These are phyloP conservation scores for Pseudocercospora cruenta DNA, from an alignment of 2,329 filamentous ascomycete genomes.

Conservation along the genomic window DNA sequence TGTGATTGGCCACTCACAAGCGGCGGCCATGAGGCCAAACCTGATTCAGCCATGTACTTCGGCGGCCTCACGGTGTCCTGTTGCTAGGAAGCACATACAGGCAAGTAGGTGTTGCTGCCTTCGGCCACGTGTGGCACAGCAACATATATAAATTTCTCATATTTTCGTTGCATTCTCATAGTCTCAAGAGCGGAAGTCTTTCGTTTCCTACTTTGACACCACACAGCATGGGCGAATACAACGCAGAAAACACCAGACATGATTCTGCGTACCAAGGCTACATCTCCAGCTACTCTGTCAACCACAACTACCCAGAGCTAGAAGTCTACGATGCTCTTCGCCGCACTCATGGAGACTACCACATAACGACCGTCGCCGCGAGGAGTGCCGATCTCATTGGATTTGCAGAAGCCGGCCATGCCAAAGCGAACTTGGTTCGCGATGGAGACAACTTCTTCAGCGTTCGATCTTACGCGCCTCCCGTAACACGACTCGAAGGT, in stretches of 20 bases:
- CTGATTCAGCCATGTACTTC: neutral
- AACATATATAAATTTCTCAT: neutral
- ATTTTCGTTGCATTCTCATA: neutral
- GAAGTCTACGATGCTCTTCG: slow-evolving; percentile 20
- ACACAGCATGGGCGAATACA: slow-evolving; percentile 9
- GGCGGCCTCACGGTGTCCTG: neutral
- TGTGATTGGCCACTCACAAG: slow-evolving; percentile 8
- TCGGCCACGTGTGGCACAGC: neutral
- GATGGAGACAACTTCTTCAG: slow-evolving; percentile 40
- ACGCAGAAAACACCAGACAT: neutral
- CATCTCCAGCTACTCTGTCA: slow-evolving; percentile 14
- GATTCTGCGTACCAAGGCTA: slow-evolving; percentile 13
- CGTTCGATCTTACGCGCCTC: slow-evolving; percentile 40
- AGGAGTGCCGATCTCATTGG: slow-evolving; percentile 38
- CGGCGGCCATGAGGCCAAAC: neutral
- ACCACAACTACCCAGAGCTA: slow-evolving; percentile 16
- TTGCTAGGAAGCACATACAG: neutral
- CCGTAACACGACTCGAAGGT: slow-evolving; percentile 42
- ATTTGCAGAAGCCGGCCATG: slow-evolving; percentile 47
- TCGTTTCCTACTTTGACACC: neutral
- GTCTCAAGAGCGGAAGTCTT: neutral
- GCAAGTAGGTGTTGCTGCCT: slow-evolving; percentile 1
- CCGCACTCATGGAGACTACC: slow-evolving; percentile 13
- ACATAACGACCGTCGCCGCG: slow-evolving; percentile 17
- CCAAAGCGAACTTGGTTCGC: slow-evolving; percentile 41